Evolutionary conservation across 345 rosid genomes (phyloP), one percentile per base, ranked within the genome.

Genomic region (Salix exigua): DNA sequence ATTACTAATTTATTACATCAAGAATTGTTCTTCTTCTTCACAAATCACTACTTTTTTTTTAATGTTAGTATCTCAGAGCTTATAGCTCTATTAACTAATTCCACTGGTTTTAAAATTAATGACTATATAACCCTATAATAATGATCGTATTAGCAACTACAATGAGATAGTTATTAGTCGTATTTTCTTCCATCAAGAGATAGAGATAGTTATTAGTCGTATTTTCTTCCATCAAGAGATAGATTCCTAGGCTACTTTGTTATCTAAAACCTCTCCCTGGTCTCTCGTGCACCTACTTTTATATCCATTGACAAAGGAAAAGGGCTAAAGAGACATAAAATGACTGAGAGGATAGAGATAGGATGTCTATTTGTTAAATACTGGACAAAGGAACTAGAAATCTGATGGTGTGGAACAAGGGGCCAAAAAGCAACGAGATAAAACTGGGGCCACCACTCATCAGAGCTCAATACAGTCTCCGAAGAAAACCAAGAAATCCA

Each of bases 401-500:
- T 19, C 25, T 7, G 67, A 38, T 78, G 25, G 53, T 7, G 17
- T 38, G 5, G 55, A 51, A 40, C 73, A 26, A 26, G 50, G 73
- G 46, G 71, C 28, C 58, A 66, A 53, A 30, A 69, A 44, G 74
- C 58, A 60, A 31, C 10, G 26, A 60, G 33, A 77, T 26, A 63
- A 33, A 73, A 42, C 31, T 23, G 53, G 78, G 74, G 42, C 75
- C 77, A 71, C 75, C 44, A 16, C 12, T 68, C 42, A 73, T 53
- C 66, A 30, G 18, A 25, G 19, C 21, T 35, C 31, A 10, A 13
- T 28, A 28, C 38, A 66, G 71, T 79, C 73, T 42, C 69, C 6
- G 37, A 66, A 73, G 35, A 35, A 71, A 23, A 44, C 79, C 83
- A 83, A 71, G 69, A 78, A 80, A 79, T 72, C 79, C 74, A 58